phyloP scores from a whole-genome alignment of 805 yeast genomes.

The Zygosaccharomyces kombuchaensis region DNA sequence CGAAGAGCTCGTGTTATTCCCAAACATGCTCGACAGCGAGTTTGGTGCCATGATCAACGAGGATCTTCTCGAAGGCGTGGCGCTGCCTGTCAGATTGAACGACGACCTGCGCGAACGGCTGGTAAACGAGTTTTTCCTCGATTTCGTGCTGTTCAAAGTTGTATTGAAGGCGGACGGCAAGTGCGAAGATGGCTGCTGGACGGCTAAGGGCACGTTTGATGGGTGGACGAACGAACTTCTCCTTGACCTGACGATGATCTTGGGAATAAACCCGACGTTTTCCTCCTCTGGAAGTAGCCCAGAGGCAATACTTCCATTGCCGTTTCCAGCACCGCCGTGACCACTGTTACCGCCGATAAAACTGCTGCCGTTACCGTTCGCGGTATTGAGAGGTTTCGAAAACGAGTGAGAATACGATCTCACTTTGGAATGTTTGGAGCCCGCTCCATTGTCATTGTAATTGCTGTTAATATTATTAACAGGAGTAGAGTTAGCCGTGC shows the following conservation, averaged over 20 bases:
- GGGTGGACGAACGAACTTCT: slow-evolving; percentile 28
- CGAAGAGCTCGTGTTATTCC: slow-evolving; percentile 10
- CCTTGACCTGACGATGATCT: slow-evolving; percentile 34
- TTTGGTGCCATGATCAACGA: slow-evolving; percentile 28
- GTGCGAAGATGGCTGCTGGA: slow-evolving; percentile 13
- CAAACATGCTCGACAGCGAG: slow-evolving; percentile 16
- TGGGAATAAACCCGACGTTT: slow-evolving; percentile 34
- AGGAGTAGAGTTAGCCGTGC: slow-evolving; percentile 2
- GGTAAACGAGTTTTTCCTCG: slow-evolving; percentile 33
- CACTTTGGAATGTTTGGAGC: slow-evolving; percentile 25
- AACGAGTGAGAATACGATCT: slow-evolving; percentile 31
- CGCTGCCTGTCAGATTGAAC: slow-evolving; percentile 23
- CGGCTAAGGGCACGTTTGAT: slow-evolving; percentile 8
- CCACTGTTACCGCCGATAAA: too few species aligned
- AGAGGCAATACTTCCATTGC: background rate
- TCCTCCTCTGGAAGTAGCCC: slow-evolving; percentile 23
- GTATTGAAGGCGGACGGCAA: slow-evolving; percentile 22
- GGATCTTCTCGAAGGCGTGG: slow-evolving; percentile 28
- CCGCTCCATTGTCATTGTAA: slow-evolving; percentile 14
- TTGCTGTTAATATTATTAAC: slow-evolving; percentile 8
- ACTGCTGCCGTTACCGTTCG: background rate
- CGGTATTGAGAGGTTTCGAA: slow-evolving; percentile 14
- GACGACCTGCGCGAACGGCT: slow-evolving; percentile 33
- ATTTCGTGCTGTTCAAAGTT: slow-evolving; percentile 25
- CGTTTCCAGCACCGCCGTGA: background rate